Evolutionary conservation across 768 basidiomycete genomes (phyloP), one percentile per base, ranked within the genome.

Genomic region (Ramaria sp.): DNA sequence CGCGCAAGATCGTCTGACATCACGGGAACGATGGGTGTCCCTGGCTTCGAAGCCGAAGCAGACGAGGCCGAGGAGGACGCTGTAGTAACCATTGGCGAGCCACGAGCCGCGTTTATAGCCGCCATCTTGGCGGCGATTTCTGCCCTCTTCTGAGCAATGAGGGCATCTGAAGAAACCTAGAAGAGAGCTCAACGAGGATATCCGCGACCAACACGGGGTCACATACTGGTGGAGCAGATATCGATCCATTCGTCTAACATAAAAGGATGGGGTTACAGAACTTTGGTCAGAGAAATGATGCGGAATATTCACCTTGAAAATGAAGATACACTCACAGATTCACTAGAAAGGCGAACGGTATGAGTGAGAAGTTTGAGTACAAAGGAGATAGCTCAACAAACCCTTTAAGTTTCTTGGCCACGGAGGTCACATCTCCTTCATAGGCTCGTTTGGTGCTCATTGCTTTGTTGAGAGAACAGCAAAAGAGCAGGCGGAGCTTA

Each of bases 91-190:
- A 68, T 67, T 30, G 73, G 56, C 1, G 69, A 65, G 20, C 66
- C 66, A 73, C 65, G 76, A 24, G 51, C 54, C 55, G 41, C 44
- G 48, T 39, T 79, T 77, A 89, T 83, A 1, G 82, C 81, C 2
- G 90, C 90, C 22, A 88, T 74, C 66, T 90, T 92, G 15, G 91
- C 90, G 10, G 85, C 76, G 58, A 94, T 83, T 67, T 91, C 86
- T 5, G 88, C 87, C 37, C 83, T 77, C 68, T 88, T 88, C 68
- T 86, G 85, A 20, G 85, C 83, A 52, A 91, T 89, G 61, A 88
- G 76, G 28, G 78, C 84, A 60, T 79, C 78, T 58, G 72, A 71
- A 34, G 77, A 71, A 10, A 74, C 56, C 76, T 81, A 56, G 2
- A 20, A 8, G 20, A 48, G 28, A 3, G 12, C 15, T 48, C 54